Evolutionary conservation across 768 basidiomycete genomes (phyloP).

Genomic region (Leccinum pellstonianum): DNA sequence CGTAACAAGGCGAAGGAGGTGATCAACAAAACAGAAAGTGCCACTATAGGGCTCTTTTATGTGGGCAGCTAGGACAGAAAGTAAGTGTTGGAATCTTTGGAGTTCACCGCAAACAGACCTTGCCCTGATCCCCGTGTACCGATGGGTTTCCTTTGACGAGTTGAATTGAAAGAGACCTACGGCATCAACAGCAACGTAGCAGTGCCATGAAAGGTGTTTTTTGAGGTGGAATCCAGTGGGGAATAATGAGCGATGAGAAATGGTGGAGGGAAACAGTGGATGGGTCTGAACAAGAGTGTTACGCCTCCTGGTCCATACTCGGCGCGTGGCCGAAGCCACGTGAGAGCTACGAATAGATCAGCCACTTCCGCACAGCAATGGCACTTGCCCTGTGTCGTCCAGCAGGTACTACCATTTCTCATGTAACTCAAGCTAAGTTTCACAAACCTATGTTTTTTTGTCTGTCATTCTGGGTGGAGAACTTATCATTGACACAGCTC

Average conservation of each 20-base stretch:
- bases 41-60: neutral
- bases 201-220: neutral
- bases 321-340: conserved; percentile 33
- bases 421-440: neutral
- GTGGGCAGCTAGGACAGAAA: neutral
- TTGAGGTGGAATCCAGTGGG: conserved; percentile 13
- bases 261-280: conserved; percentile 29
- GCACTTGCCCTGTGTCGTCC: neutral
- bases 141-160: neutral
- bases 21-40: neutral
- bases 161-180: neutral
- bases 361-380: conserved; percentile 11
- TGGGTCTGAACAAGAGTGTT: conserved; percentile 34
- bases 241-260: conserved; percentile 29
- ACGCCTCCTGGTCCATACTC: conserved; percentile 30
- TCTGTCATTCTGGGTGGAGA: neutral
- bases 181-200: neutral
- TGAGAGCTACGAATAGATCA: conserved; percentile 26
- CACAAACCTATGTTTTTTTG: no score
- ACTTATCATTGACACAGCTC: neutral
- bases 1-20: neutral
- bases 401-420: neutral
- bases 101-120: conserved; percentile 18
- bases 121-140: conserved; percentile 25
- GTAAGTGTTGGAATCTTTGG: conserved; percentile 11